Evolutionary conservation across 345 rosid genomes (phyloP).

Genomic region (Limnanthes douglasii): DNA sequence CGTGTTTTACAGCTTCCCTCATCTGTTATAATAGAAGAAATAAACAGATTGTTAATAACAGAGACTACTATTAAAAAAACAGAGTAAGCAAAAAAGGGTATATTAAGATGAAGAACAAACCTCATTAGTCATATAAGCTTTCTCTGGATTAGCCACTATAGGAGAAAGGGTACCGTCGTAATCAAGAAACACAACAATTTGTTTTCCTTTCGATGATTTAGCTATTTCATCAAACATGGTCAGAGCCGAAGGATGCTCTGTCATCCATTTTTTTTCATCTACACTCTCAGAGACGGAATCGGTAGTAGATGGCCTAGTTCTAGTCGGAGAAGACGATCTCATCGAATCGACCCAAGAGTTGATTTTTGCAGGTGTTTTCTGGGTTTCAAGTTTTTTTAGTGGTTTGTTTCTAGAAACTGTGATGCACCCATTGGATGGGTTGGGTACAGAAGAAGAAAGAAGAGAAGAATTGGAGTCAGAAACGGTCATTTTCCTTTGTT

Average conservation of each 20-base stretch:
- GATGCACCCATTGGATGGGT: conserved; percentile 19
- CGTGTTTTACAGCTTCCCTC: conserved; percentile 62
- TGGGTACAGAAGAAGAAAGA: conserved; percentile 14
- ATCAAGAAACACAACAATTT: conserved; percentile 88
- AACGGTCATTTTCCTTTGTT: conserved; percentile 22
- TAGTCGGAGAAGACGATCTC: conserved; percentile 89
- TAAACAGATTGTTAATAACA: background rate
- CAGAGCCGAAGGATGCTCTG: conserved; percentile 86
- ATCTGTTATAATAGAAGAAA: conserved; percentile 25
- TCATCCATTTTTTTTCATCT: conserved; percentile 40
- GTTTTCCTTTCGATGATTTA: conserved; percentile 49
- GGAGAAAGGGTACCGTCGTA: conserved; percentile 96
- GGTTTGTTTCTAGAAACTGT: conserved; percentile 22
- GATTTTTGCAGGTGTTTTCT: conserved; percentile 20
- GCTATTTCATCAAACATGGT: conserved; percentile 54
- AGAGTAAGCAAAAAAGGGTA: background rate
- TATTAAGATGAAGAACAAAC: conserved; percentile 16
- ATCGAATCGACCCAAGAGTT: conserved; percentile 64
- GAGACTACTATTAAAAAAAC: background rate
- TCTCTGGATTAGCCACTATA: conserved; percentile 91
- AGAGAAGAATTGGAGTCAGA: conserved; percentile 24
- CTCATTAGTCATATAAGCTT: conserved; percentile 76
- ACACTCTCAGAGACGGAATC: conserved; percentile 22
- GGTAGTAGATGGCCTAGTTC: conserved; percentile 25
- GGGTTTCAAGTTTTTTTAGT: conserved; percentile 29